Base-by-base conservation (phyloP, 2,329 filamentous ascomycete genomes). In the Aspergillus phoenicis region DNA sequence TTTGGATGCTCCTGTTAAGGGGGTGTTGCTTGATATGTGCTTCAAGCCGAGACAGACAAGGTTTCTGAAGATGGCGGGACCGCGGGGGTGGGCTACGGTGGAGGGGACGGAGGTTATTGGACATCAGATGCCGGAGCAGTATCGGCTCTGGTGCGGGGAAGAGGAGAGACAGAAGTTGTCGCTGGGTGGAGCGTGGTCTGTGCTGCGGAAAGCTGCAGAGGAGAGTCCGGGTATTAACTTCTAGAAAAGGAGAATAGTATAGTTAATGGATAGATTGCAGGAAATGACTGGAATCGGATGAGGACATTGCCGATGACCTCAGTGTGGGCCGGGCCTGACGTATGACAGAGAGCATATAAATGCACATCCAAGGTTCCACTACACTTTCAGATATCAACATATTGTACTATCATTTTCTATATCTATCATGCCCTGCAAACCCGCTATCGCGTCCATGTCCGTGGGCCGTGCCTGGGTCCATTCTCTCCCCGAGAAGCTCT, bases 401-500 rank as follows among this genome's bases (percentile, higher is more conserved):
- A 22, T 22, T 20, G 20, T 66, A 26, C n/a, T 7, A 33, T 26
- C 28, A 28, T 15, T 22, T 17, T 8, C 15, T 26, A 20, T 22
- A 39, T 13, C 15, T 48, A 49, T 7, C 26, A 62, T 59, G 57
- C 24, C 57, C 3, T 59, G 38, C 45, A 26, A 22, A 26, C 83
- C 88, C 65, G 88, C 84, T 48, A 91, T 93, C 70, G 86, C 87
- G 58, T 89, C 88, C 63, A 90, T 91, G 81, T 92, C 89, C 45
- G 81, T 93, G 0, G 90, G 90, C 43, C 86, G 89, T 52, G 86
- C 85, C 69, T 88, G 88, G 71, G 85, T 87, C 63, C 90, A 94
- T 74, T 78, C 81, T 17, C 80, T 93, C 41, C 73, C 81, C 2
- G 78, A 85, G 69, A 93, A 92, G 71, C 82, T 93, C 51, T 80